Percentiles rank a stretch among this genome's conserved stretches.
phyloP scores from a whole-genome alignment of 2,329 filamentous ascomycete species.

The Aspergillus sp. region DNA sequence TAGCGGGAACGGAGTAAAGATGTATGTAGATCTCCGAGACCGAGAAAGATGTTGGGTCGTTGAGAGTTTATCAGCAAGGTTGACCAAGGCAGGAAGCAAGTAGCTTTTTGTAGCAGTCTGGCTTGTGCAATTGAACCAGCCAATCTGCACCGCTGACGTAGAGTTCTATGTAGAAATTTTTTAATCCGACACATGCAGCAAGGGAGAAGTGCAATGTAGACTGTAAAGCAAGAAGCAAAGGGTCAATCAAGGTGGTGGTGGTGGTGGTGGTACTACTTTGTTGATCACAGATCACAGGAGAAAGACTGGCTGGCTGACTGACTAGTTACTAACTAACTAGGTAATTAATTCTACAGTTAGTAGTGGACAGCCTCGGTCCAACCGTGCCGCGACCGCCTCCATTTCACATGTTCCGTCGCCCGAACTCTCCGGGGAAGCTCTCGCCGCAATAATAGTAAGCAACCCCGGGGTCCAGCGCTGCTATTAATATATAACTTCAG shows the following conservation, averaged over 20 bases:
- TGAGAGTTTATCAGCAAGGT: not conserved
- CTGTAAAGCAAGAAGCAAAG: not conserved
- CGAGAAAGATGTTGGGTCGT: not conserved
- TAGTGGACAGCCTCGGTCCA: slow-evolving; percentile 21
- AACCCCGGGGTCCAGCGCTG: slow-evolving; percentile 20
- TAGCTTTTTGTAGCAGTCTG: not conserved
- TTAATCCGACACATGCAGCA: not conserved
- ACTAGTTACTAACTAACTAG: too few species aligned
- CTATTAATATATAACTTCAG: slow-evolving; percentile 23
- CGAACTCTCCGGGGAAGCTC: slow-evolving; percentile 29
- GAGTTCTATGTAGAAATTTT: not conserved
- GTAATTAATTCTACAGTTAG: too few species aligned
- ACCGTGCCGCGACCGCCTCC: slow-evolving; percentile 17
- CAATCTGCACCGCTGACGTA: not conserved
- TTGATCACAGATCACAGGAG: slow-evolving; percentile 8
- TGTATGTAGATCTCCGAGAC: not conserved
- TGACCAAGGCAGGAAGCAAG: not conserved
- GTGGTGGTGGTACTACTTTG: too few species aligned
- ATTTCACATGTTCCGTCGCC: slow-evolving; percentile 26
- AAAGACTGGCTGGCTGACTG: too few species aligned
- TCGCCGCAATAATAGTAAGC: slow-evolving; percentile 22
- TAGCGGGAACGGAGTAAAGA: not conserved
- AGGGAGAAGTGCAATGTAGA: not conserved
- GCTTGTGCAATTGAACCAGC: not conserved
- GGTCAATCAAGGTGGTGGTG: too few species aligned